Conservation (phyloP, 805 yeast species). For the Helenozyma rhizophorensis region DNA sequence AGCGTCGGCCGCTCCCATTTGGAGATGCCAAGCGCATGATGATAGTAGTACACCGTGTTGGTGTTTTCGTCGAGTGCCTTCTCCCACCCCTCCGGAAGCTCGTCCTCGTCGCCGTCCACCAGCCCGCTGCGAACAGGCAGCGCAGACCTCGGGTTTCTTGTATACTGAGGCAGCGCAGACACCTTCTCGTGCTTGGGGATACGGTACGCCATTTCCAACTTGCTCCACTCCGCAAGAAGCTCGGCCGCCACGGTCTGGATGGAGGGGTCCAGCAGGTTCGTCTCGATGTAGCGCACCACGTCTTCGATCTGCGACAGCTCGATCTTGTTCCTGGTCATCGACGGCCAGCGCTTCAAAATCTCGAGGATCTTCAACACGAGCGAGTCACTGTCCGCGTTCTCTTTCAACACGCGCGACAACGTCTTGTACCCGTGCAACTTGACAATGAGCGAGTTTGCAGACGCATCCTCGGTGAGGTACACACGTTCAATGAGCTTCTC, state of each 20-base stretch:
- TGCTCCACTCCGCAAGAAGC: slow-evolving; percentile 65
- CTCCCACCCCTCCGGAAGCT: slow-evolving; percentile 65
- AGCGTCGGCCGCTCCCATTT: slow-evolving; percentile 59
- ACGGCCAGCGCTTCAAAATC: slow-evolving; percentile 50
- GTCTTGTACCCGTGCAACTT: slow-evolving; percentile 86
- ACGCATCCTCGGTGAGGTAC: slow-evolving; percentile 45
- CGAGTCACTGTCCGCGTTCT: slow-evolving; percentile 26
- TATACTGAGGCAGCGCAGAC: slow-evolving; percentile 9
- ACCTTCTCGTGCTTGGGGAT: slow-evolving; percentile 56
- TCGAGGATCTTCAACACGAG: slow-evolving; percentile 48
- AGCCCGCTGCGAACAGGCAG: slow-evolving; percentile 8
- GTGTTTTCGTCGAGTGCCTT: slow-evolving; percentile 45
- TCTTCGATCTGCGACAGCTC: slow-evolving; percentile 68
- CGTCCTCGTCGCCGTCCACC: slow-evolving; percentile 13
- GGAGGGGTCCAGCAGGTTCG: slow-evolving; percentile 19
- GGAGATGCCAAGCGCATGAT: slow-evolving; percentile 42
- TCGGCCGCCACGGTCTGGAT: slow-evolving; percentile 34
- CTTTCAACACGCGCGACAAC: slow-evolving; percentile 55
- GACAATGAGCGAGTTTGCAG: slow-evolving; percentile 56
- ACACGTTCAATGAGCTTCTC: slow-evolving; percentile 66
- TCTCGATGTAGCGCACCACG: slow-evolving; percentile 44
- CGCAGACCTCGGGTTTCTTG: slow-evolving; percentile 11
- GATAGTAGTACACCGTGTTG: slow-evolving; percentile 50
- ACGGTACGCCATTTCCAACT: slow-evolving; percentile 74
- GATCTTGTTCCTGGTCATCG: slow-evolving; percentile 73